Evolutionary conservation across 441 rosid genomes (phyloP), one percentile per base, ranked within the genome.

Genomic region (Bruguiera hainesii): DNA sequence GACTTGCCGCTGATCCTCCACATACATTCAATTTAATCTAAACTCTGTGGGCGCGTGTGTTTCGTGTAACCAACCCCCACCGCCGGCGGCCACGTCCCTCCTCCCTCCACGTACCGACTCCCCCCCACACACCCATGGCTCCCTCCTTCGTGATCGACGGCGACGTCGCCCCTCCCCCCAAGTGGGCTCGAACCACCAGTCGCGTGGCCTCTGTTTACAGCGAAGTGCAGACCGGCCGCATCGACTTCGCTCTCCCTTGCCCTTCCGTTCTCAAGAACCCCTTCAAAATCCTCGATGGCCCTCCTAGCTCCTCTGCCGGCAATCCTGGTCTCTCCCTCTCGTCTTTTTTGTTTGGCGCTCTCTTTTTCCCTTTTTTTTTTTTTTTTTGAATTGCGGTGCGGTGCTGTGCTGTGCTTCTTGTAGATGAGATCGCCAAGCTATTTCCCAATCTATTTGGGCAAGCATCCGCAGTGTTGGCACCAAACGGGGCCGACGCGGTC

Each of bases 401-500:
- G 33, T 31, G 33, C 31, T 5, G 31, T 30, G 35, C 9, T 7
- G 37, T 33, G 37, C 9, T 33, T 33, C 71, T 60, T 73, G 61
- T 58, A 93, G 98, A 81, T 72, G 99, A 89, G 89, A 96, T 96
- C 59, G 90, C 92, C 6, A 96, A 93, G 85, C 80, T 96, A 67
- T 96, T 93, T 75, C 99, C 98, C 0, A 72, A 81, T 80, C 75
- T 96, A 56, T 96, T 83, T 52, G 98, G 99, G 0, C 99, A 93
- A 73, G 97, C 97, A 39, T 83, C 98, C 6, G 84, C 90, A 62
- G 63, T 80, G 76, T 66, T 83, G 78, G 82, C 89, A 61, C 94
- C 97, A 6, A 72, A 75, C 60, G 75, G 63, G 35, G 60, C 73
- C 6, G 68, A 69, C 52, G 50, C 84, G 2, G 25, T 81, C 63